Conservation (phyloP, 495 filamentous ascomycete genomes). For the Pseudotulostoma volvatum region DNA sequence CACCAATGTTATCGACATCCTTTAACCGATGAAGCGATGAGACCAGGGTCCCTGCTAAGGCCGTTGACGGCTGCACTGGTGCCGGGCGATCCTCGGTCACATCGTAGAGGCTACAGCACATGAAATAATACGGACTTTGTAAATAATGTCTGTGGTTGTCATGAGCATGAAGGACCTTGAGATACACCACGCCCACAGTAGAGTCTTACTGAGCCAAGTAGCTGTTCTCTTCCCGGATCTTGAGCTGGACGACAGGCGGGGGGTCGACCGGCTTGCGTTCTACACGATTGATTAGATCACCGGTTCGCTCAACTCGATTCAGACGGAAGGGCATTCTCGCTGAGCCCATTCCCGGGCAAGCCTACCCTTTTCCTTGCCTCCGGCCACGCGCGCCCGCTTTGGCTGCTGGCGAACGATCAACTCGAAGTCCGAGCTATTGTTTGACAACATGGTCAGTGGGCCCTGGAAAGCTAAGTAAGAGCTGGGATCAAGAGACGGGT, state of each 20-base stretch:
- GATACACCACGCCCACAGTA: constrained; percentile 3
- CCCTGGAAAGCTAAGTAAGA: constrained; percentile 18
- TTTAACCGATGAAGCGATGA: constrained; percentile 90
- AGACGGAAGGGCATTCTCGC: neutral
- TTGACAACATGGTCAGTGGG: constrained; percentile 28
- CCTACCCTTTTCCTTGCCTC: constrained; percentile 57
- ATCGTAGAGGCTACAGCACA: constrained; percentile 57
- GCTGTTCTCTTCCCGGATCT: constrained; percentile 43
- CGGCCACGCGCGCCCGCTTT: constrained; percentile 46
- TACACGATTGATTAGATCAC: constrained; percentile 20
- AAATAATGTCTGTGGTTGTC: constrained; percentile 43
- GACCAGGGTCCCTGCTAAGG: constrained; percentile 65
- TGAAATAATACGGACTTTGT: constrained; percentile 68
- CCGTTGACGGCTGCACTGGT: constrained; percentile 31
- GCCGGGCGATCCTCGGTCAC: constrained; percentile 42
- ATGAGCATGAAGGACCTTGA: constrained; percentile 10
- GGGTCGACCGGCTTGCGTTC: constrained; percentile 92
- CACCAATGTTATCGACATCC: constrained; percentile 71
- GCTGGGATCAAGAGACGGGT: neutral
- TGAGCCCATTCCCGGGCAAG: constrained; percentile 2
- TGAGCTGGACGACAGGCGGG: constrained; percentile 78
- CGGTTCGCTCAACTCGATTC: too few species aligned
- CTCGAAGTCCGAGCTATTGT: constrained; percentile 39
- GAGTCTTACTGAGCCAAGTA: constrained; percentile 55
- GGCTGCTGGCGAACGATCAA: constrained; percentile 52